Conservation (phyloP, 2,329 filamentous ascomycete species). For the Aspergillus fischeri region DNA sequence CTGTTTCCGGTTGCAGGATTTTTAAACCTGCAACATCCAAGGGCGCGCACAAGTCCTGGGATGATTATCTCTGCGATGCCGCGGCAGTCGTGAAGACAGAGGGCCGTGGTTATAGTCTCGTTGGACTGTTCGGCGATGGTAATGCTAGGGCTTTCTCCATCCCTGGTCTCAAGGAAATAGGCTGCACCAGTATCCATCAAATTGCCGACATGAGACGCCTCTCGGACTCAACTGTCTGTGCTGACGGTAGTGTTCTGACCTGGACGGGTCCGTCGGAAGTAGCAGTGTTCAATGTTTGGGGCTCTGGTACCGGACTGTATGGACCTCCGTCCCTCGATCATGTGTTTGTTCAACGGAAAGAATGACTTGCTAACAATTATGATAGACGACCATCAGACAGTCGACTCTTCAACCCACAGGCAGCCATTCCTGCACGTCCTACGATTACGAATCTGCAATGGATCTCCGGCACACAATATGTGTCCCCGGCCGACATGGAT, state of each 20-base stretch:
- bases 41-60: conserved; percentile 88
- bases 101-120: conserved; percentile 70
- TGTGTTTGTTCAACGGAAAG: neutral
- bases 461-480: conserved; percentile 90
- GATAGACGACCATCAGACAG: conserved; percentile 56
- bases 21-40: conserved; percentile 82
- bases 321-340: conserved; percentile 32
- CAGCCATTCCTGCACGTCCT: conserved; percentile 71
- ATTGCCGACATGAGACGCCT: conserved; percentile 72
- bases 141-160: conserved; percentile 76
- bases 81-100: conserved; percentile 73
- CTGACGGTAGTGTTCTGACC: conserved; percentile 75
- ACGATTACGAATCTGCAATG: conserved; percentile 95
- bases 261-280: conserved; percentile 89
- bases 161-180: conserved; percentile 83
- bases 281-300: conserved; percentile 79
- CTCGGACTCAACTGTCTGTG: conserved; percentile 64
- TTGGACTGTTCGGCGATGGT: conserved; percentile 81
- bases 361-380: conserved; percentile 14
- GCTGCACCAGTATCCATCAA: conserved; percentile 57
- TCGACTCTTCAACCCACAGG: conserved; percentile 71
- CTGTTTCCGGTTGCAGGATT: conserved; percentile 69
- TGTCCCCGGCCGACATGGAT: conserved; percentile 83
- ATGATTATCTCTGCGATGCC: conserved; percentile 75
- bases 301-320: conserved; percentile 62